phyloP scores from a whole-genome alignment of 371 early-diverging fungal genomes.

The Blakeslea trispora region DNA sequence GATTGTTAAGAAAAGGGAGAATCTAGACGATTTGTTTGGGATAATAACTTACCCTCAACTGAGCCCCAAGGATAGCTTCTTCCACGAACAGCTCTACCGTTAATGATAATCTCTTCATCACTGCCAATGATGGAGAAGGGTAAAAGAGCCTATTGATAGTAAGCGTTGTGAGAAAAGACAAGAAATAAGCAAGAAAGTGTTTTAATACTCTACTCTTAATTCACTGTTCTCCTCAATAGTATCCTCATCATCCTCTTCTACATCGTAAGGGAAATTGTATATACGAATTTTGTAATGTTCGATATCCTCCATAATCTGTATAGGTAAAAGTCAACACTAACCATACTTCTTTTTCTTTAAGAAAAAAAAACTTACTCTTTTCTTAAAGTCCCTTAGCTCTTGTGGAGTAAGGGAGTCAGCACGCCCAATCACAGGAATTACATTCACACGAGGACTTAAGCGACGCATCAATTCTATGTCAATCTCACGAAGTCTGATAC shows the following conservation, averaged over 20 bases:
- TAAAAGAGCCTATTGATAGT: slow-evolving; percentile 57
- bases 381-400: slow-evolving; percentile 79
- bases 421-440: slow-evolving; percentile 90
- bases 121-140: slow-evolving; percentile 98
- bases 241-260: slow-evolving; percentile 87
- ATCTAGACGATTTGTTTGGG: no score
- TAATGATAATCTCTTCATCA: slow-evolving; percentile 87
- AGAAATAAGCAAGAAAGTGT: background rate
- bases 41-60: slow-evolving; percentile 81
- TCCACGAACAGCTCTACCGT: slow-evolving; percentile 82
- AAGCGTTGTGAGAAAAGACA: background rate
- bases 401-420: slow-evolving; percentile 76
- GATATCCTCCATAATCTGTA: slow-evolving; percentile 87
- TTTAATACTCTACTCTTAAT: slow-evolving; percentile 56
- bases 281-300: slow-evolving; percentile 92
- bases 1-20: background rate
- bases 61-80: slow-evolving; percentile 99
- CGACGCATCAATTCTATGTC: slow-evolving; percentile 97
- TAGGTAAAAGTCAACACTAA: background rate
- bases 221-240: slow-evolving; percentile 96
- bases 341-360: background rate
- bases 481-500: slow-evolving; percentile 83
- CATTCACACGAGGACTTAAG: slow-evolving; percentile 89
- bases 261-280: slow-evolving; percentile 81
- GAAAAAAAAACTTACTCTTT: slow-evolving; percentile 62